Evolutionary conservation across 2,329 filamentous ascomycete genomes (phyloP).

Genomic region (Apiospora arundinis): DNA sequence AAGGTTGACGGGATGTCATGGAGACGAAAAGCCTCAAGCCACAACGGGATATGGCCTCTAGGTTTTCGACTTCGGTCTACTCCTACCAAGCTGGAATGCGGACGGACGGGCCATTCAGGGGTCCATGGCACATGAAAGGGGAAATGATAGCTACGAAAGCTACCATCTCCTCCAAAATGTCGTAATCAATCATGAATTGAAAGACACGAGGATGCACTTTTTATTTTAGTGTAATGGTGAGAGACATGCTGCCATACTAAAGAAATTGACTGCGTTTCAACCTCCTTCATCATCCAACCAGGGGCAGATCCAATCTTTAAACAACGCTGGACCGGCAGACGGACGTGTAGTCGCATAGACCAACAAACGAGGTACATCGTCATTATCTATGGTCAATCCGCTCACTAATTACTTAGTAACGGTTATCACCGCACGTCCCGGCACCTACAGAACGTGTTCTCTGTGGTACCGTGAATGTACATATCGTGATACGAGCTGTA

Average conservation of each 20-base stretch:
- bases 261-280: constrained; percentile 16
- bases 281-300: constrained; percentile 6
- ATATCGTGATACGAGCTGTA: background rate
- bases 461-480: background rate
- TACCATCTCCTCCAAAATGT: background rate
- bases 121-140: constrained; percentile 8
- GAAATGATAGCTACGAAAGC: background rate
- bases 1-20: constrained; percentile 8
- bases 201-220: background rate
- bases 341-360: constrained; percentile 3
- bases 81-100: background rate
- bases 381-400: background rate
- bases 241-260: constrained; percentile 3
- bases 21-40: constrained; percentile 14
- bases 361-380: constrained; percentile 6
- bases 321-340: background rate
- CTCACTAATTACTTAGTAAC: constrained; percentile 3
- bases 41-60: background rate
- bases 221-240: background rate
- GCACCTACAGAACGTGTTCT: background rate
- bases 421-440: background rate
- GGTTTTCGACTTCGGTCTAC: background rate
- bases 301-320: background rate
- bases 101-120: constrained; percentile 8
- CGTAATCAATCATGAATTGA: background rate